Evolutionary conservation across 305 asterid genomes (phyloP).

Genomic region (Fraxinus latifolia): DNA sequence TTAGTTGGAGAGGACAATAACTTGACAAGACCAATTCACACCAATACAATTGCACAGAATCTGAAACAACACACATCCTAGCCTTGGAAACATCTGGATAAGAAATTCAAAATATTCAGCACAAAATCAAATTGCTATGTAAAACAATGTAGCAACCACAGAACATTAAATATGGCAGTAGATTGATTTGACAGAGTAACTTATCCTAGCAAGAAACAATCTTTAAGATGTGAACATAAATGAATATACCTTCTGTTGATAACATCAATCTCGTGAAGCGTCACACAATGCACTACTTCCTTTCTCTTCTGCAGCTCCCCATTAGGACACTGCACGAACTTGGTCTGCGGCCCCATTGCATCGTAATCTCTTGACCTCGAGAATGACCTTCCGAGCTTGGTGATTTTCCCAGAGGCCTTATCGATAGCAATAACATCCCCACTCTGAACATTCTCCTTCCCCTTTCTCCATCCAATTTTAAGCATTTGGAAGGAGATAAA

Average conservation of each 20-base stretch:
- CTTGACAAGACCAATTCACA: background rate
- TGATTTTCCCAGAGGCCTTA: slow-evolving; percentile 47
- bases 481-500: too few species aligned
- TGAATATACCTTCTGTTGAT: slow-evolving; percentile 42
- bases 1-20: background rate
- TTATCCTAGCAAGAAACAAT: background rate
- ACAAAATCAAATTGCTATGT: background rate
- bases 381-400: slow-evolving; percentile 48
- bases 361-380: slow-evolving; percentile 52
- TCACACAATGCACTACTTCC: slow-evolving; percentile 53
- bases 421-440: slow-evolving; percentile 52
- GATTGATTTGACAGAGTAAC: background rate
- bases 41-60: background rate
- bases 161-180: background rate
- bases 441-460: slow-evolving; percentile 52
- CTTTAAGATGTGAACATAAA: background rate
- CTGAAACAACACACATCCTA: background rate
- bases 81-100: background rate
- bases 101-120: background rate
- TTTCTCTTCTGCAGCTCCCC: slow-evolving; percentile 54
- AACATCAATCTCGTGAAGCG: slow-evolving; percentile 51
- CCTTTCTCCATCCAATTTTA: background rate
- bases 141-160: background rate
- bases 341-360: slow-evolving; percentile 51
- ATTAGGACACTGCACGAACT: slow-evolving; percentile 55